Evolutionary conservation across 2,329 filamentous ascomycete genomes (phyloP), one percentile per base, ranked within the genome.

Genomic region (Trichoderma atroviride): DNA sequence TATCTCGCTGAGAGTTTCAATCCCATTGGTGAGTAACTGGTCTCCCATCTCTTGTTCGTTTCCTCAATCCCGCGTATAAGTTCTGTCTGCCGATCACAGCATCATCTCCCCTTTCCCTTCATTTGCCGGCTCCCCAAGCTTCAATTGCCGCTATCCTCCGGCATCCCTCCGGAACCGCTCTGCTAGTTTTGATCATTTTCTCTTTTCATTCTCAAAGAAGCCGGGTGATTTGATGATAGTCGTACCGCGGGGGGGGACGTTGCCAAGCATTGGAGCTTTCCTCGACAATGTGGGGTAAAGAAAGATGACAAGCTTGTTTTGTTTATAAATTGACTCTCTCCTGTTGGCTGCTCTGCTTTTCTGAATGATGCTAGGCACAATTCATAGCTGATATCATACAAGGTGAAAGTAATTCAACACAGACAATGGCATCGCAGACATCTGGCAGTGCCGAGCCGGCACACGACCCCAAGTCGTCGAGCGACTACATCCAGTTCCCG

Each of bases 401-500:
- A 35, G 37, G 7, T 11, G 22, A n/a, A 14, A 50, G 6, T 0
- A 13, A 11, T 31, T 0, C 4, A 19, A 16, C 53, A 33, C 57
- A 19, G 37, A 72, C 70, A 69, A 78, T 78, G 76, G 74, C 77
- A 35, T 73, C 72, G 52, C 70, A 76, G 24, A 33, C 31, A 43
- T 71, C 76, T 63, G 56, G 59, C 43, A 68, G 56, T 47, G 70
- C 72, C 27, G 68, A 68, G 60, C 76, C 76, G 55, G 73, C 73
- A n/a, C 72, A 72, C 53, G 79, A 81, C 67, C 81, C 84, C 72
- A 85, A 84, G 74, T 79, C 82, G 16, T 84, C 83, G 61, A 71
- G 77, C 47, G 86, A 87, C 72, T 88, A 87, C 74, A 81, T 87
- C 74, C 83, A 84, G 69, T 88, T 87, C 77, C 79, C 82, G 55